phyloP scores from a whole-genome alignment of 2,329 filamentous ascomycete species.

The Calonectria ilicicola region DNA sequence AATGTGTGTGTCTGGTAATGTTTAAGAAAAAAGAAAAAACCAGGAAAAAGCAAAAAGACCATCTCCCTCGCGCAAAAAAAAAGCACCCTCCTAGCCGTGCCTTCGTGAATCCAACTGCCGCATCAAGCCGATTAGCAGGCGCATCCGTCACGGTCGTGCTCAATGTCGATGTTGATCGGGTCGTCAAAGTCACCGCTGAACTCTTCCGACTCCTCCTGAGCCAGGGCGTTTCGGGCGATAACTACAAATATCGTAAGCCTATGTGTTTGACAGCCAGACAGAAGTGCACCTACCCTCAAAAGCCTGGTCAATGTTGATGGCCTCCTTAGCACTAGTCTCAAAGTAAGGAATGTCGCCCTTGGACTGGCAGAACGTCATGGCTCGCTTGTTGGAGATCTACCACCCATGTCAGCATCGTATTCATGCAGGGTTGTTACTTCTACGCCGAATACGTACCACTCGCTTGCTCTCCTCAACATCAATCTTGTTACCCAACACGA shows the following conservation, averaged over 20 bases:
- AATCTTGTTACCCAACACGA: constrained; percentile 98
- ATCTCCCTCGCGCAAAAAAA: constrained; percentile 23
- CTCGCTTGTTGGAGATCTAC: constrained; percentile 94
- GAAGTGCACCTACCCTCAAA: constrained; percentile 69
- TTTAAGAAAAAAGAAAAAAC: constrained; percentile 16
- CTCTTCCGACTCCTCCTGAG: constrained; percentile 97
- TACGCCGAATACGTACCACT: constrained; percentile 65
- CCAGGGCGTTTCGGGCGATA: constrained; percentile 94
- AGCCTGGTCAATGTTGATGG: constrained; percentile 92
- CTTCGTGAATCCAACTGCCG: constrained; percentile 23
- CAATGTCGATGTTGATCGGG: constrained; percentile 97
- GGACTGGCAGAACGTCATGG: constrained; percentile 96
- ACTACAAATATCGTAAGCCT: constrained; percentile 64
- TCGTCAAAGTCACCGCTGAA: constrained; percentile 98
- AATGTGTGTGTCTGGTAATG: constrained; percentile 28
- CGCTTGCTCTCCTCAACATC: constrained; percentile 98
- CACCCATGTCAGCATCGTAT: constrained; percentile 16
- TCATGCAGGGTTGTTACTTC: neutral
- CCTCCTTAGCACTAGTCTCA: constrained; percentile 98
- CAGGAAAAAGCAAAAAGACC: constrained; percentile 20
- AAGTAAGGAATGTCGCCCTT: constrained; percentile 99
- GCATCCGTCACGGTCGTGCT: constrained; percentile 92
- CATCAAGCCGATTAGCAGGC: constrained; percentile 74
- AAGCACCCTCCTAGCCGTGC: constrained; percentile 9
- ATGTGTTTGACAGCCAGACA: neutral